Evolutionary conservation across 176 grass and related monocot genomes (phyloP).

Genomic region (Oryza longistaminata): DNA sequence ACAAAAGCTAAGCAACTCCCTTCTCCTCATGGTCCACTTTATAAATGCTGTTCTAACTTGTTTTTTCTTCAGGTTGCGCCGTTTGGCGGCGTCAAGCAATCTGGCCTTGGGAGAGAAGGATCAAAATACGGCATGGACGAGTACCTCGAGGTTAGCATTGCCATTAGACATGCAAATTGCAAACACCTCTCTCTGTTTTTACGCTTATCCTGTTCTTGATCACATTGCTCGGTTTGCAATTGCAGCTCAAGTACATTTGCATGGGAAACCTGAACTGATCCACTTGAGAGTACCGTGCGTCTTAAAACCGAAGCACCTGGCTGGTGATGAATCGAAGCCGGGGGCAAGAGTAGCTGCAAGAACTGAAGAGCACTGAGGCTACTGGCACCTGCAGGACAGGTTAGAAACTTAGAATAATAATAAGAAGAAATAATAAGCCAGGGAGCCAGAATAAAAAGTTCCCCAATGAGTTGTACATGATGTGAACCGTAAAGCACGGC

Average conservation of each 20-base stretch:
- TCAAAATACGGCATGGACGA: conserved; percentile 95
- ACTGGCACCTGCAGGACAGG: conserved; percentile 6
- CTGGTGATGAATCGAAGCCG: not conserved
- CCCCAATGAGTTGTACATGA: conserved; percentile 46
- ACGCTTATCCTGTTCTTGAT: not conserved
- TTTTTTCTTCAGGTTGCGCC: conserved; percentile 69
- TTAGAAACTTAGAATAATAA: conserved; percentile 10
- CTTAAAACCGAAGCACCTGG: not conserved
- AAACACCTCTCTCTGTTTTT: not conserved
- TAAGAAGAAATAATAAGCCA: not conserved
- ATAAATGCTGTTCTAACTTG: not conserved
- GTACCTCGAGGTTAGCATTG: conserved; percentile 72
- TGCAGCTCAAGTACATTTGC: conserved; percentile 96
- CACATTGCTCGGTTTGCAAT: not conserved
- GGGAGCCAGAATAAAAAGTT: conserved; percentile 24
- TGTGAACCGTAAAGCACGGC: conserved; percentile 16
- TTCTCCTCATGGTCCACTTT: not conserved
- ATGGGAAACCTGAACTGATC: conserved; percentile 69
- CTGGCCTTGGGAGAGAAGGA: conserved; percentile 88
- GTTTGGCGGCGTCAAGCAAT: conserved; percentile 92
- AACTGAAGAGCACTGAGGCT: not conserved
- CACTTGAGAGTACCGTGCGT: not conserved
- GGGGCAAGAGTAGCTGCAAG: not conserved
- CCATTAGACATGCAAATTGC: not conserved
- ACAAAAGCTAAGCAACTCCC: not conserved